Evolutionary conservation across 192 early-diverging fungal species (phyloP), one percentile per base, ranked within the genome.

Genomic region (Gryganskiella cystojenkinii): DNA sequence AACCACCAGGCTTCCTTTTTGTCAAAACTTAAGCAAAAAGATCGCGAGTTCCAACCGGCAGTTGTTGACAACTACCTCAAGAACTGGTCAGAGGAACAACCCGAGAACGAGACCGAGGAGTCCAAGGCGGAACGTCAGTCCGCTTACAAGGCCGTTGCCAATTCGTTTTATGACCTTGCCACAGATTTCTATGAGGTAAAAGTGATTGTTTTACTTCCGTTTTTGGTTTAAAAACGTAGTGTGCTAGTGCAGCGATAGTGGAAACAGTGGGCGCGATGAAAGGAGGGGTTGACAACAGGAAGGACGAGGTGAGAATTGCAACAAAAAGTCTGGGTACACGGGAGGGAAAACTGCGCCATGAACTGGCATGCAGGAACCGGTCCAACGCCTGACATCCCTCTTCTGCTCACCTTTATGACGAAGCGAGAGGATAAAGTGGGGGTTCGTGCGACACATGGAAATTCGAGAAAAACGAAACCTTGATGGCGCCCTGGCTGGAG

Each of bases 121-220:
- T 80, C 85, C 34, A 86, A 87, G 55, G 44, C 44, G 27, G 64
- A 72, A 20, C 84, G 93, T 44, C 72, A 83, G 15, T 57, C 33
- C 50, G 73, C 88, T 58, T 92, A 92, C 80, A 92, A 89, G 65
- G 80, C 84, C 8, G 75, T 94, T 64, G 90, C 90, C 54, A 94
- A 94, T 84, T 86, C 93, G 22, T 94, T 91, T 78, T 94, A 94
- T 73, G 92, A 93, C 68, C 84, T 93, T 70, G 91, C 88, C 40
- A 94, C 93, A 20, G 93, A 94, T 63, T 94, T 94, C 59, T 94
- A 94, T 82, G 92, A 93, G 82, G 88, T 88, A 83, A 35, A 51
- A 46, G 35, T 11, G 35, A 22, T 28, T 15, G 20, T 53, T 34
- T 33, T 13, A 13, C 31, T 54, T n/a, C 20, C 34, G 5, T 69